These are phyloP conservation scores for Artemisia tridentata DNA, from an alignment of 129 eudicot species.

Conservation along the genomic window DNA sequence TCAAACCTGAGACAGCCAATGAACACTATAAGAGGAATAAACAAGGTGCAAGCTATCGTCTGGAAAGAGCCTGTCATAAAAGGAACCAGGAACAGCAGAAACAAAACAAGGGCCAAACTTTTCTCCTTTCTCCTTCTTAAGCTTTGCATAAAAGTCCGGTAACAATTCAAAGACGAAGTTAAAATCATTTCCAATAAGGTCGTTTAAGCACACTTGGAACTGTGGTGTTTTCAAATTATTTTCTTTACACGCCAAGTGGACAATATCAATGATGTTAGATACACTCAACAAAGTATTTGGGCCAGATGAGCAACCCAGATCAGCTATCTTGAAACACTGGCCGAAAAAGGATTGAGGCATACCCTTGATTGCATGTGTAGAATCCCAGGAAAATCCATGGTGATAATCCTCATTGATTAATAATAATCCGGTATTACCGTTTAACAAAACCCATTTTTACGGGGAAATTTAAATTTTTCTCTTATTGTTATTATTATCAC, in stretches of 20 bases:
- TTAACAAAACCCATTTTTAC: too few species aligned
- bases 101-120: conserved; percentile 25
- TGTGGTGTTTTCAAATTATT: conserved; percentile 1
- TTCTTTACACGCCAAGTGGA: neutral
- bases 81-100: conserved; percentile 40
- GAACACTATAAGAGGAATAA: conserved; percentile 24
- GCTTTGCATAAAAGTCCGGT: neutral
- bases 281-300: conserved; percentile 30
- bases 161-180: conserved; percentile 19
- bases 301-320: conserved; percentile 39
- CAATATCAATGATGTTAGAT: conserved; percentile 22
- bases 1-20: conserved; percentile 44
- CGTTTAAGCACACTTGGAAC: conserved; percentile 33
- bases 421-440: too few species aligned
- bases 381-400: too few species aligned
- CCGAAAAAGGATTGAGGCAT: neutral
- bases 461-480: too few species aligned
- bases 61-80: conserved; percentile 40
- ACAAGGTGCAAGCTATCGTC: conserved; percentile 7
- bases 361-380: conserved; percentile 22
- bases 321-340: conserved; percentile 25
- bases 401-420: too few species aligned
- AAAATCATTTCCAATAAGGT: conserved; percentile 32
- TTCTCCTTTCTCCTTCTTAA: conserved; percentile 7
- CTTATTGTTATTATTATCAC: too few species aligned